Evolutionary conservation across 2,329 filamentous ascomycete species (phyloP).

Genomic region (Xylaria sp.): DNA sequence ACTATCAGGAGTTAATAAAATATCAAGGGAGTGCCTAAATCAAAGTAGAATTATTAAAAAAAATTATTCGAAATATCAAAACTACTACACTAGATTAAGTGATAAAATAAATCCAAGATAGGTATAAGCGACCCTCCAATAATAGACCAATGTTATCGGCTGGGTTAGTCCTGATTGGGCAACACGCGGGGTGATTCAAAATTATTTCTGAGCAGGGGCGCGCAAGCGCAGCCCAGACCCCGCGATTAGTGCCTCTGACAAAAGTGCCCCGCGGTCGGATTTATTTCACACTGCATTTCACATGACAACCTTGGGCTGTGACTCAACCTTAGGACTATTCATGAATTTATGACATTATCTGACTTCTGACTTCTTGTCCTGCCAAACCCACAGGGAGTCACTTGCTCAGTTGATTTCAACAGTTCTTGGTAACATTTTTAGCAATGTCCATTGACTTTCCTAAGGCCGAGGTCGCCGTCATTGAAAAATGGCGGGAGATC

Average conservation of each 20-base stretch:
- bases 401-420: slow-evolving; percentile 13
- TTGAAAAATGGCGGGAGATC: slow-evolving; percentile 90
- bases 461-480: slow-evolving; percentile 86
- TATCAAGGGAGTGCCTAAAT: not conserved
- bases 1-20: not conserved
- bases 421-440: slow-evolving; percentile 24
- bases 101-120: not conserved
- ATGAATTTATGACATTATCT: slow-evolving; percentile 14
- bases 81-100: not conserved
- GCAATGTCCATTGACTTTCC: slow-evolving; percentile 91
- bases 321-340: slow-evolving; percentile 30
- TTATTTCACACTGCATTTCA: slow-evolving; percentile 15
- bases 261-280: slow-evolving; percentile 41
- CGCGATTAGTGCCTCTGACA: slow-evolving; percentile 34
- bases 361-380: slow-evolving; percentile 10
- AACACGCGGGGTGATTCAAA: slow-evolving; percentile 27
- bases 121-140: not conserved
- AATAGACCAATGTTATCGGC: not conserved
- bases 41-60: not conserved
- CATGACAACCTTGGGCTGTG: slow-evolving; percentile 30
- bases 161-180: slow-evolving; percentile 29
- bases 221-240: slow-evolving; percentile 25
- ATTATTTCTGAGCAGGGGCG: slow-evolving; percentile 8
- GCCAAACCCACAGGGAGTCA: not conserved
- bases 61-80: not conserved